These are phyloP conservation scores for Aegilops tauschii DNA, from an alignment of 176 grass and related monocot species.

Conservation along the genomic window DNA sequence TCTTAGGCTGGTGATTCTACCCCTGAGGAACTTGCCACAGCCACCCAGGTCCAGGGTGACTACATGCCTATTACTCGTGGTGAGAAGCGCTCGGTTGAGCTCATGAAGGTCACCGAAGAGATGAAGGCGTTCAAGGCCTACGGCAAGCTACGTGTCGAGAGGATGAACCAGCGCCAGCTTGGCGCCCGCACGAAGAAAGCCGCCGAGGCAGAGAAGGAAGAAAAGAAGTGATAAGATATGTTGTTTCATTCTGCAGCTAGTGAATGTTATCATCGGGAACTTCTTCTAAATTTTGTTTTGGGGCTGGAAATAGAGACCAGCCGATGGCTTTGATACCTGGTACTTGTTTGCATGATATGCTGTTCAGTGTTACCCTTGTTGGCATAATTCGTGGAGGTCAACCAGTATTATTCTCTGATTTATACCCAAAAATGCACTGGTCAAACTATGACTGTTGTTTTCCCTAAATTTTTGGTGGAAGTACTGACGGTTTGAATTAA, in stretches of 20 bases:
- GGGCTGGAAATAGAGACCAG: slow-evolving; percentile 34
- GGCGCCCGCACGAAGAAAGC: slow-evolving; percentile 84
- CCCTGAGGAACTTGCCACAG: slow-evolving; percentile 74
- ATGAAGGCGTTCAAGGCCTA: slow-evolving; percentile 84
- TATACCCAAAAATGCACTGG: background rate
- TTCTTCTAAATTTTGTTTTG: slow-evolving; percentile 42
- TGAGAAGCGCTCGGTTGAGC: slow-evolving; percentile 71
- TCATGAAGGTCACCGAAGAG: slow-evolving; percentile 75
- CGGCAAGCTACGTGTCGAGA: slow-evolving; percentile 75
- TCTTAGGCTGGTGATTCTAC: slow-evolving; percentile 88
- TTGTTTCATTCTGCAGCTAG: slow-evolving; percentile 25
- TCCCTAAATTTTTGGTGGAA: background rate
- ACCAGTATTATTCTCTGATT: background rate
- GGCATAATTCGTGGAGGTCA: background rate
- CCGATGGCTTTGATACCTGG: slow-evolving; percentile 13
- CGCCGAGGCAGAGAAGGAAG: slow-evolving; percentile 83
- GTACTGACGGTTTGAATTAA: too few relatives aligned
- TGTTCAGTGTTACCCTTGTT: background rate
- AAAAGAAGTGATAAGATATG: slow-evolving; percentile 59
- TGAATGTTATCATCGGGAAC: slow-evolving; percentile 9
- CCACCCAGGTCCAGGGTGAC: slow-evolving; percentile 78
- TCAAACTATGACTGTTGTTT: background rate
- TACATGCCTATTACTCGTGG: slow-evolving; percentile 77
- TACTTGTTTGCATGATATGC: slow-evolving; percentile 3
- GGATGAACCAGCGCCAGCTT: slow-evolving; percentile 79